These are phyloP conservation scores for Allomyces macrogynus DNA, from an alignment of 192 early-diverging fungal genomes.

Conservation along the genomic window DNA sequence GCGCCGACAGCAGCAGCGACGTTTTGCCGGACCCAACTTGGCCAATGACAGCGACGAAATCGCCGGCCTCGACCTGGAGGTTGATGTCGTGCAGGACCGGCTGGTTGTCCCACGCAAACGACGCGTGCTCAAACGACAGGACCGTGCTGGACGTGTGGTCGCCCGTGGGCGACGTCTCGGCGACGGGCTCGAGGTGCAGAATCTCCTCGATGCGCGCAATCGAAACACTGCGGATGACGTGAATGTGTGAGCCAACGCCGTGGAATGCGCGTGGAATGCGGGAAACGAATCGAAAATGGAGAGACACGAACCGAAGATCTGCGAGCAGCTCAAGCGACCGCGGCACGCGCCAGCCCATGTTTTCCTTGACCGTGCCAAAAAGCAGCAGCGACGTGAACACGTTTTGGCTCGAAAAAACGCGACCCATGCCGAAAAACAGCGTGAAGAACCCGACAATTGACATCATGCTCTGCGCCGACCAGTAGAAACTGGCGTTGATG, in stretches of 20 bases:
- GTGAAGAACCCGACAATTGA: background rate
- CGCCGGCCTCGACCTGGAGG: conserved; percentile 18
- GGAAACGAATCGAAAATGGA: background rate
- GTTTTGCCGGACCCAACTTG: conserved; percentile 46
- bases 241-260: background rate
- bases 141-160: no score
- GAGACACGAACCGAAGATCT: background rate
- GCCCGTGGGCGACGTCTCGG: no score
- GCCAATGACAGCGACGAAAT: conserved; percentile 39
- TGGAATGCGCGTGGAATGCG: background rate
- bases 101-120: no score
- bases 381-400: background rate
- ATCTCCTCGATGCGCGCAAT: background rate
- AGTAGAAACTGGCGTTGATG: background rate
- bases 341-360: background rate
- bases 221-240: background rate
- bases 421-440: background rate
- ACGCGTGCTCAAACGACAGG: no score
- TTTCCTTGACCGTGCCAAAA: background rate
- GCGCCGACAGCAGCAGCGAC: conserved; percentile 28
- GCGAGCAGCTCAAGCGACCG: background rate
- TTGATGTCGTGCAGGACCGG: conserved; percentile 20
- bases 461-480: background rate
- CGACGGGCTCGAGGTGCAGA: background rate
- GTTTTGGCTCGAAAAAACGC: background rate